These are phyloP conservation scores for Bipolaris zeicola DNA, from an alignment of 2,329 filamentous ascomycete genomes.

Conservation along the genomic window DNA sequence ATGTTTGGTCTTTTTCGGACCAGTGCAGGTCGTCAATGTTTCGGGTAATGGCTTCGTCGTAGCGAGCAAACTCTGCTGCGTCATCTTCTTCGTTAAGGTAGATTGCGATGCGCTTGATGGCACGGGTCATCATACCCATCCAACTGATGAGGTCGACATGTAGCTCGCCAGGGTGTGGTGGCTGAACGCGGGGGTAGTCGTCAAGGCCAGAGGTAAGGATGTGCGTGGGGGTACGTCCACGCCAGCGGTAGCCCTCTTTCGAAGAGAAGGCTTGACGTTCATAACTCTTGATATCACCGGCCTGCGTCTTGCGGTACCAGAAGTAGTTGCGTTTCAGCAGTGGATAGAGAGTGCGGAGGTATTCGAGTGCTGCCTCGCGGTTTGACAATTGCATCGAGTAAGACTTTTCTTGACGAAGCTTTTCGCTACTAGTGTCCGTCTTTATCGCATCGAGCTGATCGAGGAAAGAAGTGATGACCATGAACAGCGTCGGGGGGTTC, in stretches of 20 bases:
- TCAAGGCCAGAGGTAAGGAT: conserved; percentile 93
- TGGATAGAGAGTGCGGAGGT: conserved; percentile 80
- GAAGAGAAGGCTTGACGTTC: conserved; percentile 85
- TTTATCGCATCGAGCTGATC: conserved; percentile 68
- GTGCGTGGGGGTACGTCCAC: conserved; percentile 83
- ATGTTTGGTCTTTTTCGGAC: conserved; percentile 78
- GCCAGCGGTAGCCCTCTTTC: conserved; percentile 96
- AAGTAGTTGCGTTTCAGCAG: conserved; percentile 86
- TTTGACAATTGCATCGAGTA: conserved; percentile 71
- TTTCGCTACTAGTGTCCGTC: conserved; percentile 41
- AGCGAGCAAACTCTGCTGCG: conserved; percentile 70
- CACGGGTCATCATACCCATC: conserved; percentile 94
- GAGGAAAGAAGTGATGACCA: conserved; percentile 83
- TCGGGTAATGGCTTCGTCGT: conserved; percentile 75
- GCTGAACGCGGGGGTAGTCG: conserved; percentile 92
- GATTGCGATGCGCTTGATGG: conserved; percentile 79
- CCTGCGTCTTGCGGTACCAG: conserved; percentile 94
- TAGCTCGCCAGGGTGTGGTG: conserved; percentile 92
- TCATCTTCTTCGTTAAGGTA: conserved; percentile 80
- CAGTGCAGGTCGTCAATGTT: conserved; percentile 96
- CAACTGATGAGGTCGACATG: conserved; percentile 94
- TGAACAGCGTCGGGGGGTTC: conserved; percentile 93
- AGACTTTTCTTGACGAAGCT: conserved; percentile 46
- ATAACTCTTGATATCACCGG: conserved; percentile 87
- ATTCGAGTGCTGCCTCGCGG: conserved; percentile 69